Conservation (phyloP, 2,329 filamentous ascomycete genomes). For the Fusarium sp. region DNA sequence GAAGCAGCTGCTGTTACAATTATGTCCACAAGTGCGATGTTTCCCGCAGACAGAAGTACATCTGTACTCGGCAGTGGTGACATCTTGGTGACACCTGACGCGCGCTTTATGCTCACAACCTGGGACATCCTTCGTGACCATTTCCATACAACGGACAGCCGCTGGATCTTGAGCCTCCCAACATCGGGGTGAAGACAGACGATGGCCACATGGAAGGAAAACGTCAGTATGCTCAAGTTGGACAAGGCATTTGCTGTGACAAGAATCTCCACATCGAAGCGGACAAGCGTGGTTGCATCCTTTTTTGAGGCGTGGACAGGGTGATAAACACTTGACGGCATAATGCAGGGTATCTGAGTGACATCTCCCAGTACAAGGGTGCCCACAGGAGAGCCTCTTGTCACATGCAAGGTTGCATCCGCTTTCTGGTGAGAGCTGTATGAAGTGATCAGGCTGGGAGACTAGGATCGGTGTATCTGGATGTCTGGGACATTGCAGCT, state of each 20-base stretch:
- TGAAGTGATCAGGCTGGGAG: constrained; percentile 7
- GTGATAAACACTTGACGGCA: neutral
- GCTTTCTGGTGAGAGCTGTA: neutral
- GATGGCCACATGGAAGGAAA: neutral
- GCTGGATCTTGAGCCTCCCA: neutral
- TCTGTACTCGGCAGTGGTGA: neutral
- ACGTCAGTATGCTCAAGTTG: neutral
- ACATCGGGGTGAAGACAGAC: neutral
- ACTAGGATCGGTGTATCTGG: neutral
- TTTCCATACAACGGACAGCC: neutral
- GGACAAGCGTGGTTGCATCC: constrained; percentile 1
- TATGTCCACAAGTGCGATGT: constrained; percentile 4
- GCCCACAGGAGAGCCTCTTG: neutral
- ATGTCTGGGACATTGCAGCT: constrained; percentile 6
- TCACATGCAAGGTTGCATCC: constrained; percentile 7
- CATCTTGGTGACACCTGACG: neutral
- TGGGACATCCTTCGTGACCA: neutral
- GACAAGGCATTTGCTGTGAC: neutral
- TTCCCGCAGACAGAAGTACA: neutral
- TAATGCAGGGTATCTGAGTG: constrained; percentile 4
- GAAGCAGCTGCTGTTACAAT: neutral
- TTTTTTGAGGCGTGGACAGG: neutral
- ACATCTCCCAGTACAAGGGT: neutral
- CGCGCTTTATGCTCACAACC: constrained; percentile 1
- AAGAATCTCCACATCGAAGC: neutral